Conservation (phyloP, 306 rosid genomes). For the Dalbergia cochinchinensis region DNA sequence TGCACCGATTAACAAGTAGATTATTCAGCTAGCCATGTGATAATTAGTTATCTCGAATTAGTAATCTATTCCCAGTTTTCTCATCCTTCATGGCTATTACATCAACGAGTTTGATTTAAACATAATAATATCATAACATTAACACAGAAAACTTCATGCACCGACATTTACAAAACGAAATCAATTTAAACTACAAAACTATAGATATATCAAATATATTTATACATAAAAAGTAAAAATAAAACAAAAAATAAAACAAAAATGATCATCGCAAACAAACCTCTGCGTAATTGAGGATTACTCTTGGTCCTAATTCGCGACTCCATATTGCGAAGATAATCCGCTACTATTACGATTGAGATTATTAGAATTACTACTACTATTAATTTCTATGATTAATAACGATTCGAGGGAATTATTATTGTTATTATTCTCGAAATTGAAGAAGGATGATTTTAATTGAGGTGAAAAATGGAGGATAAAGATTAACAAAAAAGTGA, state of each 20-base stretch:
- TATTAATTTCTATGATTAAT: constrained; percentile 30
- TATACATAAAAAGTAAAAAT: background rate
- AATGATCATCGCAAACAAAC: constrained; percentile 47
- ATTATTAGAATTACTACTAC: background rate
- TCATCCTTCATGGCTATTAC: background rate
- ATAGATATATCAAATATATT: background rate
- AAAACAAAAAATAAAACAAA: background rate
- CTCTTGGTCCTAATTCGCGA: constrained; percentile 70
- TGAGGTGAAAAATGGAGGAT: constrained; percentile 86
- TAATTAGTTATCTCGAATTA: background rate
- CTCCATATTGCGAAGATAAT: constrained; percentile 65
- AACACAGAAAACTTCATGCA: background rate
- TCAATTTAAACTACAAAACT: background rate
- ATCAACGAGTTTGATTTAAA: background rate
- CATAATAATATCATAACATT: background rate
- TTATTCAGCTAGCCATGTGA: background rate
- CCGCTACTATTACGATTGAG: constrained; percentile 33
- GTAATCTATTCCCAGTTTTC: background rate
- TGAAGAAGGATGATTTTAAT: constrained; percentile 55
- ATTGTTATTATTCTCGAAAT: constrained; percentile 35
- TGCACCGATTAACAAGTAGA: background rate
- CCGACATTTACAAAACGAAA: constrained; percentile 25
- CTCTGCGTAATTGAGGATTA: constrained; percentile 84
- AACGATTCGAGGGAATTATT: constrained; percentile 57
- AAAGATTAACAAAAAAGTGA: constrained; percentile 82